Base-by-base conservation (phyloP, 768 basidiomycete genomes). In the Chalciporus chontae region DNA sequence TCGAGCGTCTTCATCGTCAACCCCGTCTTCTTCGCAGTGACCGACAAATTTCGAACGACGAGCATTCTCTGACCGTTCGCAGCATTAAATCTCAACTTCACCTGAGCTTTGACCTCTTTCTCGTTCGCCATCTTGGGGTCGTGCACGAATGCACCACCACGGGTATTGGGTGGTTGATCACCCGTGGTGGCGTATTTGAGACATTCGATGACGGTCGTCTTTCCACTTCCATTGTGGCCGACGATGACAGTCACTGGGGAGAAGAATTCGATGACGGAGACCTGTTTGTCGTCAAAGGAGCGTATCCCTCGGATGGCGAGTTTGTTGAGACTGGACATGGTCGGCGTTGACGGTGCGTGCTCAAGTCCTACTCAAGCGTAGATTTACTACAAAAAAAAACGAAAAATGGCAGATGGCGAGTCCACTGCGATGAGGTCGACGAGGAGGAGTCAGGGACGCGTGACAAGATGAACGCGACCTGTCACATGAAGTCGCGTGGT, bases 61-160 rank as follows among this genome's bases (percentile, higher is more conserved):
- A 93, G 74, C 94, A 98, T 98, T 15, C 87, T 78, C 21, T 80
- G 80, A n/a, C 87, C 83, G 60, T 94, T 94, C 13, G 90, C 89
- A 47, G 94, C 90, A 63, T 80, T 76, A 70, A 99, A 99, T 18
- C 95, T 81, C 32, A 99, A 74, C 67, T 93, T 94, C 57, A 99
- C 96, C 71, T 97, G 94, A 2, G 96, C 96, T 71, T 95, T 97
- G 60, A 99, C 95, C 65, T 98, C 95, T 65, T 94, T 95, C 76
- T 97, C 94, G 63, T 95, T 94, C 7, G 96, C 96, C 84, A 99
- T 95, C 77, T 96, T 96, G 2, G 96, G 96, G 70, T 99, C 96
- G 68, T 99, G 96, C 4, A 99, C 73, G 69, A 98, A 99, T 0
- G 96, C 96, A n/a, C 95, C 96, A 27, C 95, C 95, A 53, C 94